Evolutionary conservation across 768 basidiomycete species (phyloP), one percentile per base, ranked within the genome.

Genomic region (Suillus paluster): DNA sequence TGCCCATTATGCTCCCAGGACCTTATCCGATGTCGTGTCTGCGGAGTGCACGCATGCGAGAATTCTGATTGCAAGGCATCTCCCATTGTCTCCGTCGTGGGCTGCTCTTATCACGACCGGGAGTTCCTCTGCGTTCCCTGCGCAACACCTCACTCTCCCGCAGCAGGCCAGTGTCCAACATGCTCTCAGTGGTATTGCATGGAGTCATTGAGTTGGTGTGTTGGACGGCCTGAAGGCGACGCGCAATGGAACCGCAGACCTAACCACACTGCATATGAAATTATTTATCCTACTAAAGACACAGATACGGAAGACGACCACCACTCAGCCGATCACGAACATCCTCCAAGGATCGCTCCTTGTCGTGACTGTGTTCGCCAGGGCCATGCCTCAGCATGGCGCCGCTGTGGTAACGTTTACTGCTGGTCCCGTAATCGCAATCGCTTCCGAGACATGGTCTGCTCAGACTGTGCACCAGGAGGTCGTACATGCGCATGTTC

Each of bases 141-240:
- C 17, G 54, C 36, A 39, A 25, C 23, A 38, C 17, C 23, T 39
- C 23, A 39, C 5, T n/a, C 9, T 42, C 42, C 42, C 12, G 42
- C 42, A 12, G 38, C 54, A 17, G 54, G 54, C 54, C 54, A 27
- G 54, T 55, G 54, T 25, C 54, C 54, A 7, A 39, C 3, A 25
- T 55, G 54, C 10, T 55, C 54, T 55, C 36, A 39, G 23, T 55
- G 54, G 54, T 55, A 17, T 55, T 55, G 54, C 54, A 25, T 55
- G 54, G 36, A 36, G 10, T 38, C 38, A 11, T 25, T 55, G 54
- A 55, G 38, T 15, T 36, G 54, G 54, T 55, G 54, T 55, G 36
- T 55, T 25, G 54, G 54, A 55, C 54, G 36, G 23, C 54, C 54
- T 25, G 23, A 55, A 55, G 36, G 54, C 17, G 23, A 25, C 11